A percentile compares a stretch with the other conserved stretches of the same genome.
These are phyloP conservation scores for Gymnopus androsaceus DNA, from an alignment of 1,284 basidiomycete species.

Conservation along the genomic window DNA sequence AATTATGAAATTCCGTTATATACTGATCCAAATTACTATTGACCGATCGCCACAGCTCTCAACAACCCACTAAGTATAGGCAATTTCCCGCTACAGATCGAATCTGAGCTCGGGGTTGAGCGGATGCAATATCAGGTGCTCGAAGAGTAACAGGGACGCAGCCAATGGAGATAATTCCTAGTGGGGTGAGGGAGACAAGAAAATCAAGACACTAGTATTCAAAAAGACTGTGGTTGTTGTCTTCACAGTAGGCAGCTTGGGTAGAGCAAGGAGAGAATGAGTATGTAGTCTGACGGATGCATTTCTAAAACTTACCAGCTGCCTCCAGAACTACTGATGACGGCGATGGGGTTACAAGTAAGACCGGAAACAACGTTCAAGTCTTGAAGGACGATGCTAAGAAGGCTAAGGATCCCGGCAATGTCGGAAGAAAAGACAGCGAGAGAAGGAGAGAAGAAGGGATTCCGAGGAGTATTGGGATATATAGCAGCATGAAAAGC, in stretches of 20 bases:
- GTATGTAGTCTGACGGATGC: neutral
- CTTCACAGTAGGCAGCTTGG: conserved; percentile 8
- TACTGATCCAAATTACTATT: too few species aligned
- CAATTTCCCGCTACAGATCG: too few species aligned
- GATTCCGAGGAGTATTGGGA: too few species aligned
- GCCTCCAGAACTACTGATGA: conserved; percentile 11
- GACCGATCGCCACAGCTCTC: too few species aligned
- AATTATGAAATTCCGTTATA: too few species aligned
- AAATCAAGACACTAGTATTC: neutral
- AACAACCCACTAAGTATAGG: too few species aligned
- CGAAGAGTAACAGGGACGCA: conserved; percentile 27
- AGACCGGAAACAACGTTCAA: conserved; percentile 16
- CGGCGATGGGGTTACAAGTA: conserved; percentile 16
- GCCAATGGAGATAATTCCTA: conserved; percentile 24
- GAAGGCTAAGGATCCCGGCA: conserved; percentile 12
- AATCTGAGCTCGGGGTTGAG: too few species aligned
- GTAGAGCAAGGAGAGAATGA: neutral
- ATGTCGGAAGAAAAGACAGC: too few species aligned
- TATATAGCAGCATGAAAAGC: too few species aligned
- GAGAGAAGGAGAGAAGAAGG: too few species aligned
- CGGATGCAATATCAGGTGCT: too few species aligned
- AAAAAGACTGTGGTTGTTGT: conserved; percentile 8
- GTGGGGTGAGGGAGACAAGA: neutral
- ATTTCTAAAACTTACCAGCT: neutral
- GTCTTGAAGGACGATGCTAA: conserved; percentile 15